These are phyloP conservation scores for Hortaea sp. DNA, from an alignment of 2,329 filamentous ascomycete genomes.

Conservation along the genomic window DNA sequence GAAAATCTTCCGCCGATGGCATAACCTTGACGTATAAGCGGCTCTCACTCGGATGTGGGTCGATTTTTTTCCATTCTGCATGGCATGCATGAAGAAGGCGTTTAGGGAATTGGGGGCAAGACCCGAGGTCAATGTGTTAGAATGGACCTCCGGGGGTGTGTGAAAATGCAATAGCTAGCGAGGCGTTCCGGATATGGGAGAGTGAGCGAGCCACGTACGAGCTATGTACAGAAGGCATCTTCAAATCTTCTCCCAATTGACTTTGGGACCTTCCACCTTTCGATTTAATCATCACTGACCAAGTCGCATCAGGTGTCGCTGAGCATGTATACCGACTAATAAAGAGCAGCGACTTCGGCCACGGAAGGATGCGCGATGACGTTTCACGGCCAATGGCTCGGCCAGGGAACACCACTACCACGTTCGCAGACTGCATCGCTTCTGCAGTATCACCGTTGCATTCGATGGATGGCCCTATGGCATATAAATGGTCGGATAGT, in stretches of 20 bases:
- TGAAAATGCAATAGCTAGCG: too few relatives aligned
- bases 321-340: neutral
- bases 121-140: neutral
- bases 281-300: neutral
- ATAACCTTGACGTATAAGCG: constrained; percentile 4
- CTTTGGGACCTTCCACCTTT: neutral
- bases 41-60: neutral
- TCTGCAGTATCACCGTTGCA: neutral
- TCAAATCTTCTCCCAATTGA: neutral
- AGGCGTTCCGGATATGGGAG: neutral
- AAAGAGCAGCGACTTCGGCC: neutral
- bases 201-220: neutral
- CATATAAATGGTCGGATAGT: neutral
- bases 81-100: neutral
- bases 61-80: neutral
- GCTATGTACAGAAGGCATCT: neutral
- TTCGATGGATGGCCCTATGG: neutral
- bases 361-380: neutral
- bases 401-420: neutral
- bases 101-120: neutral
- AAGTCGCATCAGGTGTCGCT: neutral
- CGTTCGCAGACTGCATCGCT: neutral
- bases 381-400: neutral
- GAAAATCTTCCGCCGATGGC: constrained; percentile 52
- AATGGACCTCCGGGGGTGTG: too few relatives aligned